These are phyloP conservation scores for Oryza australiensis DNA, from an alignment of 176 grass and related monocot genomes.

Conservation along the genomic window DNA sequence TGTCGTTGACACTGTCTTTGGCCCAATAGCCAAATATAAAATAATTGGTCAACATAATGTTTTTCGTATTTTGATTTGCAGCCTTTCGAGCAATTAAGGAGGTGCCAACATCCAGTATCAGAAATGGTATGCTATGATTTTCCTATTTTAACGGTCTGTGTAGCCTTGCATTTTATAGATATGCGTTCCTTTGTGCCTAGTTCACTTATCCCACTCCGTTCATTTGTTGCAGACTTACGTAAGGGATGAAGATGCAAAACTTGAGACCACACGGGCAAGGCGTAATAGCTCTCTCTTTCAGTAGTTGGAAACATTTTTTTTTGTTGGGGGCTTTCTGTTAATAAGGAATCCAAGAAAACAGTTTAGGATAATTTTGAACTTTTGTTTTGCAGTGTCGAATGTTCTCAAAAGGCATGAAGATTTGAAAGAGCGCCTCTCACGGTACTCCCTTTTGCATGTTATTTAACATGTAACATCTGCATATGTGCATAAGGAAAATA, in stretches of 20 bases:
- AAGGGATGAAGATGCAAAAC: constrained; percentile 60
- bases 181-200: background rate
- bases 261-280: constrained; percentile 60
- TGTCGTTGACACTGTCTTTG: background rate
- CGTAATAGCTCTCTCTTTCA: constrained; percentile 32
- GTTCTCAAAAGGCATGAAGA: constrained; percentile 73
- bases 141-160: background rate
- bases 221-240: constrained; percentile 49
- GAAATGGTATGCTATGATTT: constrained; percentile 38
- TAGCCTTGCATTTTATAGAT: background rate
- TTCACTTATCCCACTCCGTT: background rate
- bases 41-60: background rate
- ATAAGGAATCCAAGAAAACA: constrained; percentile 25
- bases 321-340: background rate
- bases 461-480: constrained; percentile 11
- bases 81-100: constrained; percentile 53
- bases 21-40: background rate
- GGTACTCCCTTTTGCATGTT: constrained; percentile 38
- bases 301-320: constrained; percentile 11
- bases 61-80: constrained; percentile 38
- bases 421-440: constrained; percentile 69
- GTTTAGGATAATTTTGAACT: background rate
- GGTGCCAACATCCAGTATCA: constrained; percentile 41
- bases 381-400: constrained; percentile 52
- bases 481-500: background rate